Conservation (phyloP, 257 asterid species). For the Osmanthus fragrans region DNA sequence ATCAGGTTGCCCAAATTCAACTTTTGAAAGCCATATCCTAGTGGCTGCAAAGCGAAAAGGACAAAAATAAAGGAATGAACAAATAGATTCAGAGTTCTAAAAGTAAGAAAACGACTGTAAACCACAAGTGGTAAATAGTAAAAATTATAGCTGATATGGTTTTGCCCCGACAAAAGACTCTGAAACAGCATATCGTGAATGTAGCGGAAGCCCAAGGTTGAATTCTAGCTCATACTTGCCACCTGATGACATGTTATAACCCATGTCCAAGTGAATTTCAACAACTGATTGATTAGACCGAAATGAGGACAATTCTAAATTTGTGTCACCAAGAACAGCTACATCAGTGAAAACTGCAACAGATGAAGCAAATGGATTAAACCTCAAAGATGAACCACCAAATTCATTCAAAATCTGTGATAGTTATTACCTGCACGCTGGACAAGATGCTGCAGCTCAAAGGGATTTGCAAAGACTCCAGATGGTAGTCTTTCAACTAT, state of each 20-base stretch:
- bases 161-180: not conserved
- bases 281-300: slow-evolving; percentile 73
- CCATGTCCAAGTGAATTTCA: slow-evolving; percentile 62
- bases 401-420: not conserved
- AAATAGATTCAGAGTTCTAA: not conserved
- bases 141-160: not conserved
- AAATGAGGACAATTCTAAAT: slow-evolving; percentile 80
- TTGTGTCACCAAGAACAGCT: slow-evolving; percentile 85
- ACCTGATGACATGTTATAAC: slow-evolving; percentile 30
- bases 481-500: slow-evolving; percentile 69
- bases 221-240: slow-evolving; percentile 38
- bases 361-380: slow-evolving; percentile 7
- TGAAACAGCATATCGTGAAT: slow-evolving; percentile 75
- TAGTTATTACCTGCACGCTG: slow-evolving; percentile 59
- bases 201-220: slow-evolving; percentile 64
- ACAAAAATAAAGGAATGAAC: not conserved
- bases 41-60: slow-evolving; percentile 43
- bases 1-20: slow-evolving; percentile 60
- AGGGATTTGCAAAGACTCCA: slow-evolving; percentile 90
- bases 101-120: not conserved
- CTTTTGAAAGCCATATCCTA: slow-evolving; percentile 59
- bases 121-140: not conserved
- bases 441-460: slow-evolving; percentile 84
- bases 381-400: not conserved
- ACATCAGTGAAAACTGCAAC: slow-evolving; percentile 59